A percentile compares a stretch with the other conserved stretches of the same genome.
Conservation (phyloP, 768 basidiomycete genomes). For the Trametes elegans region DNA sequence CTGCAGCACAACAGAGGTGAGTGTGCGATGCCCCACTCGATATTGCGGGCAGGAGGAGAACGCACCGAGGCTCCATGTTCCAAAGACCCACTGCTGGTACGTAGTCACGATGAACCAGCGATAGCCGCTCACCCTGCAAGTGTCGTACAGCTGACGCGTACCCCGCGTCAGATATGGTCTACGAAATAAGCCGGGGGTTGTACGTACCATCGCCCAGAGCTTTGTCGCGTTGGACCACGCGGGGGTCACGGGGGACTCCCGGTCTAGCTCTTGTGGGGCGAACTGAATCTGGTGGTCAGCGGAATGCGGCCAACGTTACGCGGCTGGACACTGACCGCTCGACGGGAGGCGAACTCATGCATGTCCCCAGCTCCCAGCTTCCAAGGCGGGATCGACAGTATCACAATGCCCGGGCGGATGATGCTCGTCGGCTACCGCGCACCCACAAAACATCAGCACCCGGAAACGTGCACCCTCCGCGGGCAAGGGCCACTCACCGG, state of each 20-base stretch:
- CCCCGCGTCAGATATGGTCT: neutral
- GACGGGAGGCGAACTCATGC: neutral
- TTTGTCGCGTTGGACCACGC: slow-evolving; percentile 8
- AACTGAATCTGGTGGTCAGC: neutral
- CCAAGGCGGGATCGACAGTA: slow-evolving; percentile 12
- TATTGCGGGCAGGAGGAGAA: no score
- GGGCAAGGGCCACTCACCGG: neutral
- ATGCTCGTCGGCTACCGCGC: neutral
- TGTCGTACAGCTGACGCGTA: slow-evolving; percentile 2
- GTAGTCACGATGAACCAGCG: slow-evolving; percentile 15
- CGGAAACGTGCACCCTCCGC: no score
- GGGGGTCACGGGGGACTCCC: neutral
- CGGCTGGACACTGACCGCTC: neutral
- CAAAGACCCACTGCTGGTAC: slow-evolving; percentile 16
- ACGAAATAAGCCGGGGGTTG: neutral
- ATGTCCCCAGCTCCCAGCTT: slow-evolving; percentile 6
- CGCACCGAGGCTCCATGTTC: slow-evolving; percentile 15
- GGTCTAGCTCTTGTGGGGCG: neutral
- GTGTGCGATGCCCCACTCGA: neutral
- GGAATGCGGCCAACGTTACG: no score
- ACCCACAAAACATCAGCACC: neutral
- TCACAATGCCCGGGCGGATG: slow-evolving; percentile 4
- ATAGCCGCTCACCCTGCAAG: slow-evolving; percentile 2
- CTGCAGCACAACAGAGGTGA: neutral
- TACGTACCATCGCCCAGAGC: slow-evolving; percentile 11